phyloP scores from a whole-genome alignment of 108 stramenopile species.

The Pseudonitzschia delicatissima region DNA sequence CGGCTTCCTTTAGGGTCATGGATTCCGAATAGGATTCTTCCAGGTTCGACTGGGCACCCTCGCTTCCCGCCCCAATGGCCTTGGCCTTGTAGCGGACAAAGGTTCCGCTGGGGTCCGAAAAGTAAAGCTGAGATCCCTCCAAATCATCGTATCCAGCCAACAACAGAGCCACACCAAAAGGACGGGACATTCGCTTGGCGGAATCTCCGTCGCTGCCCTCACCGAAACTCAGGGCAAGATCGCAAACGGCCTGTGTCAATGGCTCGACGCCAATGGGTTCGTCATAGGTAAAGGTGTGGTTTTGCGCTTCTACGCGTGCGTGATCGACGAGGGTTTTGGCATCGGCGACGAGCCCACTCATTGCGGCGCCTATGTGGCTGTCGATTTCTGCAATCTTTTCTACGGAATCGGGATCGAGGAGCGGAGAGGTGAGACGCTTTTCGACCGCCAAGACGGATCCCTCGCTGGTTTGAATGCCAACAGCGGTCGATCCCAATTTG shows the following conservation, averaged over 20 bases:
- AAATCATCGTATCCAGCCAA: constrained; percentile 94
- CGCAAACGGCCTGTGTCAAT: constrained; percentile 97
- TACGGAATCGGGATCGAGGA: constrained; percentile 92
- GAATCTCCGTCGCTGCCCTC: constrained; percentile 92
- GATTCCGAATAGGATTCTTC: constrained; percentile 92
- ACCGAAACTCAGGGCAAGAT: constrained; percentile 97
- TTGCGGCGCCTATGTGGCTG: constrained; percentile 95
- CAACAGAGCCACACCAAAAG: constrained; percentile 98
- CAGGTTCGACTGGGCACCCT: constrained; percentile 95
- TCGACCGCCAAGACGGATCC: constrained; percentile 97
- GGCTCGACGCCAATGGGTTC: constrained; percentile 98
- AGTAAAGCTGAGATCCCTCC: constrained; percentile 95
- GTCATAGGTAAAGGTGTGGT: constrained; percentile 97
- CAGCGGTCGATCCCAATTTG: constrained; percentile 96
- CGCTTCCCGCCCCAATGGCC: constrained; percentile 97
- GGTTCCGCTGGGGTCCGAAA: constrained; percentile 97
- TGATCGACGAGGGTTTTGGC: constrained; percentile 98
- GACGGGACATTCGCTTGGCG: constrained; percentile 92
- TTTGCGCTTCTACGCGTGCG: constrained; percentile 99
- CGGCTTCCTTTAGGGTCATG: constrained; percentile 95
- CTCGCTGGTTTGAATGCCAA: constrained; percentile 94
- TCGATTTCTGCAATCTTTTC: constrained; percentile 99
- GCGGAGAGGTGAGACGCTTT: constrained; percentile 91
- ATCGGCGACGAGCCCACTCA: constrained; percentile 97
- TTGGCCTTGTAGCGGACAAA: constrained; percentile 99